Evolutionary conservation across 331 rosid genomes (phyloP), one percentile per base, ranked within the genome.

Genomic region (Cydonia oblonga): DNA sequence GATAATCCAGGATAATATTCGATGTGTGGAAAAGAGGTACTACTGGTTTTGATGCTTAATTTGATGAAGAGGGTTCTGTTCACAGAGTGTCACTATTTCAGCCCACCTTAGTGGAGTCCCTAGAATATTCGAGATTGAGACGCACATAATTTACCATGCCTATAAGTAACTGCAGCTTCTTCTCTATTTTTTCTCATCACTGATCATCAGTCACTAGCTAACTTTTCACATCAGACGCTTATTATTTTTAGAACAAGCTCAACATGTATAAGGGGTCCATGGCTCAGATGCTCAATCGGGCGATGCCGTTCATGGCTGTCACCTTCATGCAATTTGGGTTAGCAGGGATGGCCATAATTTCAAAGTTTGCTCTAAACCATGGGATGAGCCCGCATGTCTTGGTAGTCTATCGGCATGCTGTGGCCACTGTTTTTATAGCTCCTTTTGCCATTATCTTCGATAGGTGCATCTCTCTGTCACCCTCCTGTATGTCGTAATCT

Each of bases 301-400:
- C 68, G 20, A 79, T 64, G 84, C 90, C 85, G 6, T 79, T 67
- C 80, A 9, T 79, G 66, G 84, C 60, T 42, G 79, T 80, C 13
- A 35, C 73, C 60, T 53, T 83, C 10, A 16, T 85, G 73, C 90
- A 87, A 33, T 72, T 85, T 69, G 85, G 79, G 9, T 72, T 2
- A 16, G 86, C 86, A 75, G 90, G 88, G 64, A 66, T 87, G 88
- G 7, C 75, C 51, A 75, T 85, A 33, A 73, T 87, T 13, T 38
- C 73, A 5, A 87, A 83, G 61, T 66, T 71, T 40, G 83, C 92
- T 51, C 70, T 87, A 10, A 69, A 81, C 51, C 63, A 77, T 23
- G 92, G 92, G 4, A 72, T 85, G 84, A 87, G 92, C 77, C 84
- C 66, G 42, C 80, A 83, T 30, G 84, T 87, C 4, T 22, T 87